phyloP scores from a whole-genome alignment of 495 filamentous ascomycete species.

The Neurospora sp. region DNA sequence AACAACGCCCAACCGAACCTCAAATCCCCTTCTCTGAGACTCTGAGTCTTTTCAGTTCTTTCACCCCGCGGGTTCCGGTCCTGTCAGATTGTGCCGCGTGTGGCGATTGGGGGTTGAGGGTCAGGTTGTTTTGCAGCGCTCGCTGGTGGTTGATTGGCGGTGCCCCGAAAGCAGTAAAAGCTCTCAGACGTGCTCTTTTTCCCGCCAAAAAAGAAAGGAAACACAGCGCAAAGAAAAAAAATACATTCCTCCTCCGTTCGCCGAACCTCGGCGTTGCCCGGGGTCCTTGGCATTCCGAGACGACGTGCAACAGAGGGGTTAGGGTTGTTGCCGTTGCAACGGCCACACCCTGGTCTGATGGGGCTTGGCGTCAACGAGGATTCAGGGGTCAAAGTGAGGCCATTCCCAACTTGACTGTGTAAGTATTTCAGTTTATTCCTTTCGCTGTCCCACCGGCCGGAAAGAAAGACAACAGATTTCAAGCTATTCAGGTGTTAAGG shows the following conservation, averaged over 20 bases:
- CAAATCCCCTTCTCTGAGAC: background rate
- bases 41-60: background rate
- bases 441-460: background rate
- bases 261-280: background rate
- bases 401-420: background rate
- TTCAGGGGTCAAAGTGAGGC: background rate
- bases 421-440: background rate
- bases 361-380: background rate
- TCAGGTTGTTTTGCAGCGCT: background rate
- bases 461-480: background rate
- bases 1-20: background rate
- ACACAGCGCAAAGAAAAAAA: background rate
- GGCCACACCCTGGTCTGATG: background rate
- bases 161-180: background rate
- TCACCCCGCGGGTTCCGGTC: background rate
- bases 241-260: background rate
- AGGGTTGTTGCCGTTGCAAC: background rate
- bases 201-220: background rate
- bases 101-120: background rate
- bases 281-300: background rate
- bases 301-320: background rate
- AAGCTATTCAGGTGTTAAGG: conserved; percentile 7
- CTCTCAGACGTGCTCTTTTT: background rate
- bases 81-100: background rate
- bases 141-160: background rate